Evolutionary conservation across 495 filamentous ascomycete species (phyloP), one percentile per base, ranked within the genome.

Genomic region (Neurospora sp.): DNA sequence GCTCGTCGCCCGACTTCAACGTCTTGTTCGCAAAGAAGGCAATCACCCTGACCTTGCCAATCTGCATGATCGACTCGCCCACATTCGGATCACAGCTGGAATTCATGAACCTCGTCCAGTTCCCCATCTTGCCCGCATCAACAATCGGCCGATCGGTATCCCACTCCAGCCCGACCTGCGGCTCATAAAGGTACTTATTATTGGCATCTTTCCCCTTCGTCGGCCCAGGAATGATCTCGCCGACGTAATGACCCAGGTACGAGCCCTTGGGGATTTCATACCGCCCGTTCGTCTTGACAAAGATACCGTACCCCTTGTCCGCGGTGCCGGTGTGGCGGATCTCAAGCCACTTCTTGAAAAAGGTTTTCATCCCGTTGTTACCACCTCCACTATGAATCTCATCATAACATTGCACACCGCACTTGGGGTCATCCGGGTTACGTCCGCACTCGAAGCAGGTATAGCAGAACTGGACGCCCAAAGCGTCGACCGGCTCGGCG

Each of bases 51-150:
- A 77, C 59, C 40, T 74, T 70, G 3, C 76, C 76, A 35, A 74
- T 46, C 18, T 73, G 69, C 35, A 69, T 70, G 5, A 39, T 18
- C 4, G 3, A 3, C 7, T 38, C 69, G 3, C 14, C 31, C 35
- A 77, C 62, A 48, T 80, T 78, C 14, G 76, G 77, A 27, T 46
- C 3, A 70, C 77, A 79, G 69, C 72, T 66, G 23, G 74, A 75
- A 37, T 80, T 79, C 18, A 76, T 44, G 70, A 80, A 80, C 37
- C 78, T n/a, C 0, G 77, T 79, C 78, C 78, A 80, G 74, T 79
- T 79, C 0, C 78, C 78, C 11, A 69, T 35, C 38, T 7, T 69
- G 7, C 7, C 38, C 1, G 74, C 42, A 42, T 80, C 76, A 2
- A 79, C 27, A 27, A 27, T 23, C 6, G 54, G 54, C 27, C 54